Evolutionary conservation across 805 yeast species (phyloP), one percentile per base, ranked within the genome.

Genomic region (Hanseniaspora clermontiae): DNA sequence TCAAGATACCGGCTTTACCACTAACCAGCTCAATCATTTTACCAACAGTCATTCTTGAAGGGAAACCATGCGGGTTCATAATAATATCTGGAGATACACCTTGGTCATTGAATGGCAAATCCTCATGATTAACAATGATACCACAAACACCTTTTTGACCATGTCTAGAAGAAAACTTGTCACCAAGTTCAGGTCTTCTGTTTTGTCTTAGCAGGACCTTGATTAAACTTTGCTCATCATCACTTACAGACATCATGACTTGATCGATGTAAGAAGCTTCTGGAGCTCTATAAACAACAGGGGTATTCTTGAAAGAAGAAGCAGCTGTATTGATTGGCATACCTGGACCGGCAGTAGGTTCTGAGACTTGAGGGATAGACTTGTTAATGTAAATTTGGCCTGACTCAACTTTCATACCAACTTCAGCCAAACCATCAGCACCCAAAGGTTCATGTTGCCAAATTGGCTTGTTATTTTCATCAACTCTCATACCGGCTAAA

Each of bases 81-180:
- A 91, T 91, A 61, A 91, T 90, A 72, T 91, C 98, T 0, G 98
- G 98, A 3, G 81, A 75, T 29, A 93, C 79, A 67, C 98, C 98
- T 58, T 82, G 79, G 63, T 93, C 97, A 66, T 83, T 87, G 71
- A 91, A 91, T 14, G 98, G 98, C 77, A 91, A 77, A 66, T 91
- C 98, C 63, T 91, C 97, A 68, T 91, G 97, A 63, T 88, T 89
- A 5, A 91, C 97, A 68, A 91, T 93, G 62, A 93, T 88, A 72
- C 98, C 97, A 75, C 97, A 91, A 34, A 93, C 97, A 80, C 98
- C 98, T 75, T 91, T 91, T 70, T 91, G 98, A 42, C 98, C 98
- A 72, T 91, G 97, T 71, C 98, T 81, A 0, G 96, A 88, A 1
- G 97, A 89, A 66, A 93, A 93, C 70, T 93, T 93, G 67, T 93